Conservation (phyloP, 108 stramenopile species). For the Stephanodiscus minutulus region DNA sequence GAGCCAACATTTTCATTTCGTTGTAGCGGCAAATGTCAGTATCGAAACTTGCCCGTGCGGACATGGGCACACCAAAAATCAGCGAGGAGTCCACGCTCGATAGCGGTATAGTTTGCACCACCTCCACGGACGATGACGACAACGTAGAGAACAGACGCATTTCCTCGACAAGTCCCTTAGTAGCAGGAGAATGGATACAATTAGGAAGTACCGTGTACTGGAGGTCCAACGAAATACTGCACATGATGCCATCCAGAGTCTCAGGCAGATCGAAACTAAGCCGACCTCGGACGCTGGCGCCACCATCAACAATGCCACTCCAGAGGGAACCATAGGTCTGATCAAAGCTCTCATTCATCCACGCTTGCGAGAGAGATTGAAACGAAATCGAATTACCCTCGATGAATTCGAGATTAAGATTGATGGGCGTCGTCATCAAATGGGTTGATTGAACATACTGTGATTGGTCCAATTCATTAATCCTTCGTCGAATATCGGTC, state of each 20-base stretch:
- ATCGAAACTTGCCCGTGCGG: constrained; percentile 40
- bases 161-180: constrained; percentile 37
- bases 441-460: constrained; percentile 4
- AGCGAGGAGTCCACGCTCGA: constrained; percentile 42
- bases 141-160: constrained; percentile 31
- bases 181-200: constrained; percentile 32
- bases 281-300: constrained; percentile 18
- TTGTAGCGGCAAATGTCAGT: constrained; percentile 40
- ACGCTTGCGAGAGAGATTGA: constrained; percentile 36
- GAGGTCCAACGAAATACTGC: constrained; percentile 44
- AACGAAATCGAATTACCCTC: constrained; percentile 40
- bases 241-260: constrained; percentile 44
- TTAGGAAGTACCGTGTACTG: constrained; percentile 37
- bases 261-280: constrained; percentile 49
- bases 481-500: constrained; percentile 26
- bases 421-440: constrained; percentile 15
- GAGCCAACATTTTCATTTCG: constrained; percentile 50
- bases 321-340: constrained; percentile 12
- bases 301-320: neutral
- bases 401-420: constrained; percentile 40
- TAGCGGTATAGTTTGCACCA: constrained; percentile 45
- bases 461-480: constrained; percentile 27
- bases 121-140: constrained; percentile 39
- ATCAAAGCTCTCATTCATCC: constrained; percentile 29
- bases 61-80: constrained; percentile 52